phyloP scores from a whole-genome alignment of 139 green algal species.

The Yamagishiella unicocca region DNA sequence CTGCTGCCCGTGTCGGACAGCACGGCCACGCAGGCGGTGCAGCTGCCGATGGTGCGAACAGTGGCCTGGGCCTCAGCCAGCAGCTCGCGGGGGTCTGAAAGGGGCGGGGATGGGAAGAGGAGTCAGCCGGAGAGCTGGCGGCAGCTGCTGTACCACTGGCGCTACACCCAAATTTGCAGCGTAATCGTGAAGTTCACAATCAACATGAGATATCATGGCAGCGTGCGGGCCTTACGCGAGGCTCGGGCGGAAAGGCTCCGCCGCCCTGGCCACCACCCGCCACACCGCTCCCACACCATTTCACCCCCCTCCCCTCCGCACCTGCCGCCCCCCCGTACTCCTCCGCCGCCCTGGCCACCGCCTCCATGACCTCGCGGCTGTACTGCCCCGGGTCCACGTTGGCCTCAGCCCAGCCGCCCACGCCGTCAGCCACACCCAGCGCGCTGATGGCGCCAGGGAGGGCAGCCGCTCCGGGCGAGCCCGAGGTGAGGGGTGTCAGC shows the following conservation, averaged over 20 bases:
- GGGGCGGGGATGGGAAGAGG: neutral
- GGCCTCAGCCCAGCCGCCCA: slow-evolving; percentile 86
- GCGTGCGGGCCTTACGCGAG: too few species aligned
- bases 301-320: neutral
- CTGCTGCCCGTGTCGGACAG: slow-evolving; percentile 22
- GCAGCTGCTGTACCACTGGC: too few species aligned
- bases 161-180: too few species aligned
- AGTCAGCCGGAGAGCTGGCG: neutral
- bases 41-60: slow-evolving; percentile 57
- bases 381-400: slow-evolving; percentile 85
- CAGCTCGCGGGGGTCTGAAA: slow-evolving; percentile 38
- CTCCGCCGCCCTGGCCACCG: slow-evolving; percentile 21
- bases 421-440: slow-evolving; percentile 92
- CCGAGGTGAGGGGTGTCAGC: neutral
- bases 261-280: too few species aligned
- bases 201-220: too few species aligned
- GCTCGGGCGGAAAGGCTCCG: too few species aligned
- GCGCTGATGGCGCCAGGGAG: neutral
- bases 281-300: too few species aligned
- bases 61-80: slow-evolving; percentile 58
- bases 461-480: neutral
- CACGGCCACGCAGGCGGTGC: slow-evolving; percentile 62
- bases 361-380: slow-evolving; percentile 68
- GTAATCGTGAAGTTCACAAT: too few species aligned
- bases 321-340: neutral